phyloP scores from a whole-genome alignment of 345 rosid species.

The Boechera divaricarpa region DNA sequence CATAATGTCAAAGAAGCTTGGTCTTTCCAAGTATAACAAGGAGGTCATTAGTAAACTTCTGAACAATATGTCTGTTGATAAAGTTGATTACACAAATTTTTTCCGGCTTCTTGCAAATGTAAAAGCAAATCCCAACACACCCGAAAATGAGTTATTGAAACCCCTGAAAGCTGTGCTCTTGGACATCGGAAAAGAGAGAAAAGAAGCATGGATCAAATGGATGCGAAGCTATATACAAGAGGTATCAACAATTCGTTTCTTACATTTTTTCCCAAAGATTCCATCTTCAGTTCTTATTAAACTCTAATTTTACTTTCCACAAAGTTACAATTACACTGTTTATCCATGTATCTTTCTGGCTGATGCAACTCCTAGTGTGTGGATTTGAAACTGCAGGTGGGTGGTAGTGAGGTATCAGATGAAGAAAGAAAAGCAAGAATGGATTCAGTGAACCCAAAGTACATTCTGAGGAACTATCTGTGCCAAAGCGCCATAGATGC shows the following conservation, averaged over 20 bases:
- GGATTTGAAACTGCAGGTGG: conserved; percentile 55
- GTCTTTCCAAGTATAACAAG: conserved; percentile 90
- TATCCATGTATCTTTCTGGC: conserved; percentile 6
- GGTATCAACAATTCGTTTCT: conserved; percentile 49
- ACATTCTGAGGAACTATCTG: conserved; percentile 84
- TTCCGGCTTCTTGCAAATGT: conserved; percentile 79
- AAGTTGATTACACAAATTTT: conserved; percentile 97
- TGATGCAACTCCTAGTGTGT: conserved; percentile 18
- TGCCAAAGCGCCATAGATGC: conserved; percentile 96
- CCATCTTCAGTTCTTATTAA: neutral
- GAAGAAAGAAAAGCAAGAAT: conserved; percentile 79
- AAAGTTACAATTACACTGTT: neutral
- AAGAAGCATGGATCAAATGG: conserved; percentile 94
- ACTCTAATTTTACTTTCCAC: neutral
- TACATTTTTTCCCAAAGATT: neutral
- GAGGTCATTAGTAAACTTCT: conserved; percentile 81
- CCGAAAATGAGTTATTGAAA: conserved; percentile 66
- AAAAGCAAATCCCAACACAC: conserved; percentile 69
- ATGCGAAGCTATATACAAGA: conserved; percentile 80
- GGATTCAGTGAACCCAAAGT: conserved; percentile 90
- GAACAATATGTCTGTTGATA: conserved; percentile 94
- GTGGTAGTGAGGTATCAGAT: conserved; percentile 66
- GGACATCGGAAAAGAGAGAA: conserved; percentile 96
- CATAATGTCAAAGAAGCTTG: conserved; percentile 87
- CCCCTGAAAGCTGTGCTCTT: conserved; percentile 86